Evolutionary conservation across 1,284 basidiomycete genomes (phyloP).

Genomic region (Cutaneotrichosporon curvatum): DNA sequence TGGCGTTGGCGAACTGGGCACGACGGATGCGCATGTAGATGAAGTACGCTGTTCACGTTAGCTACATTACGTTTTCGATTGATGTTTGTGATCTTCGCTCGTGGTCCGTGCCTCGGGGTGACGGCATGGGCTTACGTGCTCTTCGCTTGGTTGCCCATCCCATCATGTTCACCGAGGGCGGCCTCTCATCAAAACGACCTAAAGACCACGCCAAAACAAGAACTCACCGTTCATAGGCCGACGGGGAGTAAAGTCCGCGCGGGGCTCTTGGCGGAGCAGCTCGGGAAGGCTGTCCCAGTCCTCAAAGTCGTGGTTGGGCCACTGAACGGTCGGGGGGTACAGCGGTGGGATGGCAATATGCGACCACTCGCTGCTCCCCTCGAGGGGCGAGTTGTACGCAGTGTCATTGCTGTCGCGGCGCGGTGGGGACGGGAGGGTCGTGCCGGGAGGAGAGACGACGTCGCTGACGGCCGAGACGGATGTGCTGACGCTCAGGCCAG

Average conservation of each 20-base stretch:
- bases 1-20: conserved; percentile 15
- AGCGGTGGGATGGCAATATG: conserved; percentile 12
- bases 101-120: neutral
- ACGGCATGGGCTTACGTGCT: no score
- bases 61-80: neutral
- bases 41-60: conserved; percentile 18
- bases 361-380: conserved; percentile 4
- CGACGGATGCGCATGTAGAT: conserved; percentile 19
- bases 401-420: conserved; percentile 2
- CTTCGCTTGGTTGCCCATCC: no score
- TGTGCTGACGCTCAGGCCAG: neutral
- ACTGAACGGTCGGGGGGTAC: conserved; percentile 5
- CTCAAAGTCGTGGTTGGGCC: conserved; percentile 6
- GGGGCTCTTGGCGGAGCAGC: conserved; percentile 17
- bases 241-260: conserved; percentile 13
- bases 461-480: conserved; percentile 1
- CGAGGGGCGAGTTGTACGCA: conserved; percentile 8
- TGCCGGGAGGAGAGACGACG: neutral
- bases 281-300: conserved; percentile 19
- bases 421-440: neutral
- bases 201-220: no score
- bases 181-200: no score
- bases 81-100: neutral
- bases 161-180: no score
- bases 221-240: conserved; percentile 19